A percentile compares a stretch with the other conserved stretches of the same genome.
Conservation (phyloP, 306 rosid species). For the Boehmeria nivea region DNA sequence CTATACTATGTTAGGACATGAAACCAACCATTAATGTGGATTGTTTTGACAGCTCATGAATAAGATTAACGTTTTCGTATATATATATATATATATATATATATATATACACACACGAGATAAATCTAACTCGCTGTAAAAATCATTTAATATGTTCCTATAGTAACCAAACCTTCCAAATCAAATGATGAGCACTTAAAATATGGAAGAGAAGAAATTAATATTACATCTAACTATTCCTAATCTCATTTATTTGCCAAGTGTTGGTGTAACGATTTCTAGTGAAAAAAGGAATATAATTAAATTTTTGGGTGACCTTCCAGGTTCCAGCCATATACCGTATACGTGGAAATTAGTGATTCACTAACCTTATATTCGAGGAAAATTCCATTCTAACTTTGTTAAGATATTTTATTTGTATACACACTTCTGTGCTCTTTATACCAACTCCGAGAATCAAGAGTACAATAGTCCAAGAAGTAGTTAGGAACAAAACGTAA, state of each 20-base stretch:
- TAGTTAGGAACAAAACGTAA: not conserved
- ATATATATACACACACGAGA: too few relatives aligned
- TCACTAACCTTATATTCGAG: not conserved
- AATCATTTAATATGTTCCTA: not conserved
- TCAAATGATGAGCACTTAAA: too few relatives aligned
- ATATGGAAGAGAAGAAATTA: too few relatives aligned
- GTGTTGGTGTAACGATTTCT: conserved; percentile 4
- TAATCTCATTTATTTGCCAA: conserved; percentile 1
- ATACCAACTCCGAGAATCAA: not conserved
- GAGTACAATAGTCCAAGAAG: not conserved
- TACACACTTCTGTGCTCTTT: not conserved
- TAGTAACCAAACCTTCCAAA: conserved; percentile 1
- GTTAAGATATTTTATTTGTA: not conserved
- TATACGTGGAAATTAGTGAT: not conserved
- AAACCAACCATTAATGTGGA: not conserved
- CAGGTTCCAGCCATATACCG: not conserved
- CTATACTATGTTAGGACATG: not conserved
- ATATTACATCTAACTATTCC: not conserved
- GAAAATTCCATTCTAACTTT: not conserved
- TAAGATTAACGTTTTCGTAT: too few relatives aligned
- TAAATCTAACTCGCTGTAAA: too few relatives aligned
- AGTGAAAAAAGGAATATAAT: not conserved
- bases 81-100: too few relatives aligned
- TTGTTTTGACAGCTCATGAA: not conserved
- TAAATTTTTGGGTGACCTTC: not conserved